Conservation (phyloP, 441 rosid species). For the Gossypium trilobum region DNA sequence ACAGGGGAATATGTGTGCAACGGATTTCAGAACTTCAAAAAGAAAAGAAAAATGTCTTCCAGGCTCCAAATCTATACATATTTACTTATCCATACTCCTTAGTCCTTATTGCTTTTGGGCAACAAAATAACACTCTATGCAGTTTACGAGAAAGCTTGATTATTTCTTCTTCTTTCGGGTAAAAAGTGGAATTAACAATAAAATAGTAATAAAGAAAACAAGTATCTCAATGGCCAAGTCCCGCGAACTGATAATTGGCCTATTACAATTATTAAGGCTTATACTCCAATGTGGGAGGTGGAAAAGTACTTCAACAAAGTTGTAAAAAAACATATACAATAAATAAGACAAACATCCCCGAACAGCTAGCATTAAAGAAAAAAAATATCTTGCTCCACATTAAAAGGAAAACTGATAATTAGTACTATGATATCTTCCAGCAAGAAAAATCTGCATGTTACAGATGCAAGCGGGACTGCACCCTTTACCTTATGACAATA, state of each 20-base stretch:
- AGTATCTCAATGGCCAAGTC: background rate
- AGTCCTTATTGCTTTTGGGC: background rate
- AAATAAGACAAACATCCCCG: background rate
- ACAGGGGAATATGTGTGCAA: background rate
- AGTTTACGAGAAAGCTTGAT: background rate
- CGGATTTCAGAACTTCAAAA: background rate
- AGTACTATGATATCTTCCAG: background rate
- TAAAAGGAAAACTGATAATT: background rate
- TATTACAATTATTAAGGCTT: background rate
- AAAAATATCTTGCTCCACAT: background rate
- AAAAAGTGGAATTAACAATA: background rate
- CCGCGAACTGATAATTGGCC: background rate
- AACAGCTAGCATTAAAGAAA: background rate
- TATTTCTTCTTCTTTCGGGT: background rate
- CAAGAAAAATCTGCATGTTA: background rate
- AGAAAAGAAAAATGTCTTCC: background rate
- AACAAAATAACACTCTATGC: background rate
- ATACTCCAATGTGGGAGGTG: background rate
- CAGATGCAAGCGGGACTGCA: background rate
- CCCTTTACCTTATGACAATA: background rate
- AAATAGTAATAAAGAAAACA: background rate
- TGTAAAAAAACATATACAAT: background rate
- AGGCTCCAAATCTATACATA: background rate
- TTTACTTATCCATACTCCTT: background rate
- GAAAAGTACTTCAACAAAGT: background rate